Evolutionary conservation across 768 basidiomycete genomes (phyloP), one percentile per base, ranked within the genome.

Genomic region (Russula olivacea): DNA sequence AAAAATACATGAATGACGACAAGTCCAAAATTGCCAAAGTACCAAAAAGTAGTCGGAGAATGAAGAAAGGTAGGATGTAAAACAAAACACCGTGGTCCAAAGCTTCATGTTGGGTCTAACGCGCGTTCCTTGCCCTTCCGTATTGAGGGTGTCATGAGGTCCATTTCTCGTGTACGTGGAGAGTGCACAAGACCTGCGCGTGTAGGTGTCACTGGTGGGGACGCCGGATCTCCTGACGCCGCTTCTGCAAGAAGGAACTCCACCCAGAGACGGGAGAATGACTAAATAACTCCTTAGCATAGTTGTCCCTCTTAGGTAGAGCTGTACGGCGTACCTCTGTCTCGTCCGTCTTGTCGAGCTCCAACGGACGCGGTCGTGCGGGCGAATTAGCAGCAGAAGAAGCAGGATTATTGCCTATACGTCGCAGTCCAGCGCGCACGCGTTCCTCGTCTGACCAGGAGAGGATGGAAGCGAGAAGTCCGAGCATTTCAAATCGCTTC

Each of bases 221-320:
- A 59, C 25, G 62, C 34, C 15, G 59, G 61, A 28, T 74, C 74
- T 21, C 76, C 84, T 68, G 77, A 76, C 47, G 82, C 79, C 0
- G 94, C 88, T 77, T 99, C 96, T 25, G 93, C 96, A 66, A 99
- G 86, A 4, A 99, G 81, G 72, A 96, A 99, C 74, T 99, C 97
- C 52, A 99, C 96, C 88, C 94, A 99, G 12, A 98, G 82, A 52
- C 94, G 90, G 43, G 93, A 95, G 77, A 99, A 99, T 0, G 93
- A 96, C 95, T 98, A 14, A 63, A 50, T 30, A 53, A 38, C 45
- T 19, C 34, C 57, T 48, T 12, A 47, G 25, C 6, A 14, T 11
- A 40, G 38, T 40, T 21, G 6, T 28, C 52, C 10, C 17, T 43
- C 15, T 28, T 1, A n/a, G 5, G 28, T 56, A 11, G n/a, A 4